phyloP scores from a whole-genome alignment of 257 asterid genomes.

The Verbascum thapsus region DNA sequence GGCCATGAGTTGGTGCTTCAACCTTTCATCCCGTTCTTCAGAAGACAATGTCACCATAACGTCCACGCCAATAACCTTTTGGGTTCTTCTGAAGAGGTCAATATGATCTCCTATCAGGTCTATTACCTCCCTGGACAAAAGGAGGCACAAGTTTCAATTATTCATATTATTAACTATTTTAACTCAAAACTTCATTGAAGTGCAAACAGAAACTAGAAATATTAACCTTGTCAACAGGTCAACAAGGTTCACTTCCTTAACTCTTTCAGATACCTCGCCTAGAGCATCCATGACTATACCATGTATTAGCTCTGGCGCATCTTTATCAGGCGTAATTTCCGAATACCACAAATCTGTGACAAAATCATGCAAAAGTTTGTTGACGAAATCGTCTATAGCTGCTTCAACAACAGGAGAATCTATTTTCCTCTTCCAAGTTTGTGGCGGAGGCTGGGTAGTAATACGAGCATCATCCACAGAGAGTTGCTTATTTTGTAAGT shows the following conservation, averaged over 20 bases:
- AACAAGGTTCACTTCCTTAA: slow-evolving; percentile 79
- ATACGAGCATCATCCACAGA: slow-evolving; percentile 65
- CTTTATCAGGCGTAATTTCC: slow-evolving; percentile 78
- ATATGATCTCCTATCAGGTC: slow-evolving; percentile 84
- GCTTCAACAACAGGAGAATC: slow-evolving; percentile 83
- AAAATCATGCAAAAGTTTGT: slow-evolving; percentile 77
- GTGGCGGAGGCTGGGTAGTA: slow-evolving; percentile 46
- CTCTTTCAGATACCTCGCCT: slow-evolving; percentile 74
- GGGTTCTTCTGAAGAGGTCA: slow-evolving; percentile 82
- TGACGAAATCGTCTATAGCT: slow-evolving; percentile 70
- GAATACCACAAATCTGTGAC: slow-evolving; percentile 88
- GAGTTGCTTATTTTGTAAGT: slow-evolving; percentile 79
- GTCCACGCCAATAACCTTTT: slow-evolving; percentile 73
- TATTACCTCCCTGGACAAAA: slow-evolving; percentile 65
- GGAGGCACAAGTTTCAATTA: slow-evolving; percentile 16
- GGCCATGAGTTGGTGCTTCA: slow-evolving; percentile 73
- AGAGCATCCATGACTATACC: slow-evolving; percentile 76
- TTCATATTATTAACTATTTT: slow-evolving; percentile 22
- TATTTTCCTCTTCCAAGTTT: slow-evolving; percentile 82
- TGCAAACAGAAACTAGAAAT: too few relatives aligned
- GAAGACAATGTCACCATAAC: slow-evolving; percentile 88
- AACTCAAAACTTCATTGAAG: slow-evolving; percentile 25
- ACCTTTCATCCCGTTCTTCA: slow-evolving; percentile 87
- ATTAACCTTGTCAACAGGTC: slow-evolving; percentile 84
- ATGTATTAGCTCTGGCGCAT: slow-evolving; percentile 75